These are phyloP conservation scores for Naegleria fowleri DNA, from an alignment of 208 protist genomes.

Conservation along the genomic window DNA sequence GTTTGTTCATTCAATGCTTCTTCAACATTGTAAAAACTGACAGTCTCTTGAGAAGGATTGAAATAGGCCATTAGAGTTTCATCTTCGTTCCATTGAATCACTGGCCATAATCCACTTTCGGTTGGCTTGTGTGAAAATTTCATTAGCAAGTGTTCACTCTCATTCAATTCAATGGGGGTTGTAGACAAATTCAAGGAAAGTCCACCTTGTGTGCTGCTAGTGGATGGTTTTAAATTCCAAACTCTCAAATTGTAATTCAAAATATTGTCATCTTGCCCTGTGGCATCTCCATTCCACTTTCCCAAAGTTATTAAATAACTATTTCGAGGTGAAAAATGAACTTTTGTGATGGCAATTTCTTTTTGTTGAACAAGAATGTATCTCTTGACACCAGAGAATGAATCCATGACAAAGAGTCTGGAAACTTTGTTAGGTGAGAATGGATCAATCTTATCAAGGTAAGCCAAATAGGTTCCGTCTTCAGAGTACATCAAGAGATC, in stretches of 20 bases:
- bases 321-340: background rate
- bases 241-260: background rate
- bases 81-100: constrained; percentile 20
- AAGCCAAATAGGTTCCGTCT: background rate
- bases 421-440: background rate
- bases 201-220: background rate
- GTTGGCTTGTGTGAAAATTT: constrained; percentile 1
- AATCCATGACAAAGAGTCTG: background rate
- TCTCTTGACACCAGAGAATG: background rate
- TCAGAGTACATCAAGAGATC: background rate
- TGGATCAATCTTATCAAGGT: background rate
- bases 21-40: background rate
- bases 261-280: background rate
- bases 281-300: background rate
- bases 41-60: background rate
- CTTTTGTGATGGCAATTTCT: background rate
- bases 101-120: background rate
- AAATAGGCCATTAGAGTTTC: constrained; percentile 11
- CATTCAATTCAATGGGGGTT: background rate
- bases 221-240: background rate
- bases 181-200: too few species aligned
- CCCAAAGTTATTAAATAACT: constrained; percentile 19
- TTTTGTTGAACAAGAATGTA: background rate
- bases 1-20: background rate
- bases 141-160: background rate